Base-by-base conservation (phyloP, 139 green algal species). In the Chlamydomonas applanata region DNA sequence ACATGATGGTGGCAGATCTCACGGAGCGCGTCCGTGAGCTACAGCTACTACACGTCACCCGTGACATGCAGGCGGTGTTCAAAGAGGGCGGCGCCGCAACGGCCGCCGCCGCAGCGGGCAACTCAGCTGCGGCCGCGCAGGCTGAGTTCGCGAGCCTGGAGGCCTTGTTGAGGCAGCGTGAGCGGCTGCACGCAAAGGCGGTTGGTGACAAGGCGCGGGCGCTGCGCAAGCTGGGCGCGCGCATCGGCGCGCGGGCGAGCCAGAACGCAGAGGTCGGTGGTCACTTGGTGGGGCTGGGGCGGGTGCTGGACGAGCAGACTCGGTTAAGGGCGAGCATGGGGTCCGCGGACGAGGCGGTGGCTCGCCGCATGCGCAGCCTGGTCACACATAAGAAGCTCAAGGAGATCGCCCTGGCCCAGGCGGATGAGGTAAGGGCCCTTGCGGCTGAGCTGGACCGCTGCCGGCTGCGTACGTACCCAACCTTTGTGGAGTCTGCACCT, bases 21-120 rank as follows among this genome's bases (percentile, higher is more conserved):
- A 35, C 65, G 4, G 82, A 86, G 74, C 78, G 84, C 60, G 86
- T 84, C 7, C 83, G 80, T 46, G 86, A 95, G 75, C 78, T 95
- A 67, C 91, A 96, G 86, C 85, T 96, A 70, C 73, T 94, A 44
- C 85, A 91, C 40, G 89, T 94, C 14, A 94, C 87, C 3, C 84
- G 90, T 32, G 83, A 89, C 44, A 78, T 92, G 71, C 88, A 92
- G 59, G 29, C 69, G 1, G 70, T 80, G 46, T 77, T 81, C 71
- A 77, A 72, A 20, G 74, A 87, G 29, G 77, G 74, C 30, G 65
- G 71, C 33, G 69, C 59, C 11, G 59, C 59, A 22, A 25, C 59
- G 16, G 29, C 59, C 11, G 70, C 71, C 35, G 73, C 59, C 3
- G 59, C 59, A 40, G 59, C 59, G 16, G 29, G n/a, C 11, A 30